Evolutionary conservation across 345 rosid genomes (phyloP).

Genomic region (Punica granatum): DNA sequence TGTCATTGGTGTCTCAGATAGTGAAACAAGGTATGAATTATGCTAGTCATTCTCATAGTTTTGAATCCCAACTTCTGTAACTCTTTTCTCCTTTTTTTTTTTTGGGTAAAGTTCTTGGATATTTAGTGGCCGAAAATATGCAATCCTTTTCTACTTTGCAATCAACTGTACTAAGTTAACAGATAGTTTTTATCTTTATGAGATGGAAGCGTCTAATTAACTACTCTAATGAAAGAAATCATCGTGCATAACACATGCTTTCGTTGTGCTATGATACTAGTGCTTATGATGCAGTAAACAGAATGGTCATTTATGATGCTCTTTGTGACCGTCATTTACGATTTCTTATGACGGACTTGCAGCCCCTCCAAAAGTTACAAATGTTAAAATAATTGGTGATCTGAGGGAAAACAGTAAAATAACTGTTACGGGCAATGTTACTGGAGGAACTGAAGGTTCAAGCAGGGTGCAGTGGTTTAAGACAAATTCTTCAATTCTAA

Average conservation of each 20-base stretch:
- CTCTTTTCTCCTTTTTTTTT: neutral
- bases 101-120: neutral
- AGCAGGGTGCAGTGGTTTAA: constrained; percentile 98
- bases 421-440: constrained; percentile 69
- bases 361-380: constrained; percentile 93
- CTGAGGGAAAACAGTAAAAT: constrained; percentile 80
- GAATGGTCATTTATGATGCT: neutral
- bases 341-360: constrained; percentile 17
- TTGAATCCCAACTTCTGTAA: neutral
- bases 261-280: neutral
- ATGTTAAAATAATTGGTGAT: constrained; percentile 84
- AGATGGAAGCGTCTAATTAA: neutral
- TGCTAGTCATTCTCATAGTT: neutral
- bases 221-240: neutral
- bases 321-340: neutral
- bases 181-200: neutral
- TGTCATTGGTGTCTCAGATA: constrained; percentile 44
- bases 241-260: neutral
- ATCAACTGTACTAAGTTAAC: neutral
- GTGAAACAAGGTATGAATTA: constrained; percentile 71
- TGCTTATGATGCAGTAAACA: too few relatives aligned
- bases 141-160: neutral
- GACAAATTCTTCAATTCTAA: constrained; percentile 41
- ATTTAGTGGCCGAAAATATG: neutral
- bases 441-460: constrained; percentile 90